Conservation (phyloP, 2,329 filamentous ascomycete genomes). For the Monosporascus cannonballus region DNA sequence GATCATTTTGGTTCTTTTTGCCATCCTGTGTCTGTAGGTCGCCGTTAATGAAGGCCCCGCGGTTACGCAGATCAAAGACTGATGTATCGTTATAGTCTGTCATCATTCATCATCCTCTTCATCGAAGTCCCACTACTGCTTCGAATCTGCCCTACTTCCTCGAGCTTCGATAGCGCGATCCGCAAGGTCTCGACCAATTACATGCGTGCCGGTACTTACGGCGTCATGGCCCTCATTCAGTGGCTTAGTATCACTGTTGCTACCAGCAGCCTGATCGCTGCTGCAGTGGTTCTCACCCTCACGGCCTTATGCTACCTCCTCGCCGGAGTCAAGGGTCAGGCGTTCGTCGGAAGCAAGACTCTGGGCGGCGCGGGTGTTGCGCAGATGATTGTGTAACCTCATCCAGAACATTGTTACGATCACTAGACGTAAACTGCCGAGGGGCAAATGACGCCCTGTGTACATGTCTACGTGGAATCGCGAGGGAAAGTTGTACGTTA, state of each 20-base stretch:
- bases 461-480: not conserved
- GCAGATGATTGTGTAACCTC: slow-evolving; percentile 86
- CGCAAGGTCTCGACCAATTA: slow-evolving; percentile 93
- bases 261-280: slow-evolving; percentile 73
- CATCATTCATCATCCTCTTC: slow-evolving; percentile 70
- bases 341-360: slow-evolving; percentile 90
- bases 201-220: slow-evolving; percentile 87
- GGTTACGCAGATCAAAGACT: slow-evolving; percentile 2
- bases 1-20: slow-evolving; percentile 43
- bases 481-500: not conserved
- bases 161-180: slow-evolving; percentile 82
- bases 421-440: not conserved
- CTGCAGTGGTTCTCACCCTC: slow-evolving; percentile 72
- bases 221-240: slow-evolving; percentile 72
- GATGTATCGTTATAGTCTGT: slow-evolving; percentile 44
- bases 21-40: slow-evolving; percentile 48
- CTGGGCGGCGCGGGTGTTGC: slow-evolving; percentile 88
- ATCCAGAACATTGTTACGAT: not conserved
- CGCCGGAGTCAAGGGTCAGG: slow-evolving; percentile 76
- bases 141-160: slow-evolving; percentile 93
- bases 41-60: not conserved
- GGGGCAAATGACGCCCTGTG: not conserved
- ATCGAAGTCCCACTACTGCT: slow-evolving; percentile 90
- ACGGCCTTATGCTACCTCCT: slow-evolving; percentile 76
- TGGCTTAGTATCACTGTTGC: slow-evolving; percentile 69